phyloP scores from a whole-genome alignment of 371 early-diverging fungal genomes.

The Mortierella sp. region DNA sequence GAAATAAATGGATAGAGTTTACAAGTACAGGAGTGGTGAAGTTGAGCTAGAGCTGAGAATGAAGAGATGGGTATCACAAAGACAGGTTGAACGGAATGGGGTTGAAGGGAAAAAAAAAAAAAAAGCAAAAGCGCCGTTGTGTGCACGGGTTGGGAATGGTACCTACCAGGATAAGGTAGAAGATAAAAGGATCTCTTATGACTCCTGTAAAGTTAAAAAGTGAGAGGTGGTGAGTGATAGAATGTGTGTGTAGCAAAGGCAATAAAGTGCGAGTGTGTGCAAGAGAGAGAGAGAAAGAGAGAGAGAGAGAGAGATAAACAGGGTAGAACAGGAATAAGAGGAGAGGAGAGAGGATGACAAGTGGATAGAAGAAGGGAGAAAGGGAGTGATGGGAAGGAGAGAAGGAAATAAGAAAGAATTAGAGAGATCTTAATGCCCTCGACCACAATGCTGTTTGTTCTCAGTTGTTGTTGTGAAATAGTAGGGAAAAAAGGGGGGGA shows the following conservation, averaged over 20 bases:
- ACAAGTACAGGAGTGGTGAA: not conserved
- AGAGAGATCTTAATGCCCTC: constrained; percentile 1
- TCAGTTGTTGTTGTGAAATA: not conserved
- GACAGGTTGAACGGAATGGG: not conserved
- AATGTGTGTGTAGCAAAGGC: not conserved
- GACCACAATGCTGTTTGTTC: not conserved
- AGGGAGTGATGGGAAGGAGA: constrained; percentile 12
- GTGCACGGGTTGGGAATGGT: not conserved
- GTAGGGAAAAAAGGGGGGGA: not conserved
- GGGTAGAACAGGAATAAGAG: constrained; percentile 12
- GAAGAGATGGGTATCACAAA: not conserved
- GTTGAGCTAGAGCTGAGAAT: not conserved
- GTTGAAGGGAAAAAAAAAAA: constrained; percentile 3
- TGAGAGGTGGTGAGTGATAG: not conserved
- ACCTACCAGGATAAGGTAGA: constrained; percentile 1
- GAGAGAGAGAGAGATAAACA: constrained; percentile 4
- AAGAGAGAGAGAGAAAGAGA: not conserved
- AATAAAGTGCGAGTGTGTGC: not conserved
- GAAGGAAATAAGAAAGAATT: not conserved
- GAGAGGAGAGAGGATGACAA: not conserved
- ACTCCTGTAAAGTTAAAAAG: not conserved
- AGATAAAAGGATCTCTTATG: not conserved
- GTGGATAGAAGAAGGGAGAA: not conserved
- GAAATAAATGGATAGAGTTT: constrained; percentile 3
- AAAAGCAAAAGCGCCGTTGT: not conserved